phyloP scores from a whole-genome alignment of 345 rosid species.

The Rhodamnia rubescens region DNA sequence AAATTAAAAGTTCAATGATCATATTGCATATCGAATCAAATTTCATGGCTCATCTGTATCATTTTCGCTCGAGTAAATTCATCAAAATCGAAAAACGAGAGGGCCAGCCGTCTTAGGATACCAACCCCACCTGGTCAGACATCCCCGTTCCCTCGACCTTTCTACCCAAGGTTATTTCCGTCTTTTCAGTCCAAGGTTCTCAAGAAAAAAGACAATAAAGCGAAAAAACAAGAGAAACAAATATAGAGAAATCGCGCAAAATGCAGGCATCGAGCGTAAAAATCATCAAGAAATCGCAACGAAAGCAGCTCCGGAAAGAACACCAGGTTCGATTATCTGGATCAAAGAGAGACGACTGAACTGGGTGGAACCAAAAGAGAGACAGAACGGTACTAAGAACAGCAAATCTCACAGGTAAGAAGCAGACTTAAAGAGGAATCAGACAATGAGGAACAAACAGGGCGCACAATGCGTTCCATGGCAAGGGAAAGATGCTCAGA shows the following conservation, averaged over 20 bases:
- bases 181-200: not conserved
- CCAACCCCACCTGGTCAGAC: not conserved
- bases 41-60: fast-evolving
- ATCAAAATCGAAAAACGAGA: not conserved
- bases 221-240: not conserved
- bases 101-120: not conserved
- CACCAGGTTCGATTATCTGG: not conserved
- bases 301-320: not conserved
- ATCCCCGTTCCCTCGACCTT: not conserved
- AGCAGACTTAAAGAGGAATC: not conserved
- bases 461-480: not conserved
- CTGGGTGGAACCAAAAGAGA: not conserved
- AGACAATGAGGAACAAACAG: not conserved
- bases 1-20: too few species aligned
- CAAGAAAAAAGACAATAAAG: not conserved
- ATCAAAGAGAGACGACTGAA: not conserved
- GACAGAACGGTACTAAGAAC: not conserved
- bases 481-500: conserved; percentile 14
- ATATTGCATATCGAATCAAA: too few species aligned
- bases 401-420: not conserved
- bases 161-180: not conserved
- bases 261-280: not conserved
- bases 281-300: not conserved
- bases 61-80: not conserved
- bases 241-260: not conserved